Evolutionary conservation across 2,329 filamentous ascomycete genomes (phyloP).

Genomic region (Claviceps cyperi): DNA sequence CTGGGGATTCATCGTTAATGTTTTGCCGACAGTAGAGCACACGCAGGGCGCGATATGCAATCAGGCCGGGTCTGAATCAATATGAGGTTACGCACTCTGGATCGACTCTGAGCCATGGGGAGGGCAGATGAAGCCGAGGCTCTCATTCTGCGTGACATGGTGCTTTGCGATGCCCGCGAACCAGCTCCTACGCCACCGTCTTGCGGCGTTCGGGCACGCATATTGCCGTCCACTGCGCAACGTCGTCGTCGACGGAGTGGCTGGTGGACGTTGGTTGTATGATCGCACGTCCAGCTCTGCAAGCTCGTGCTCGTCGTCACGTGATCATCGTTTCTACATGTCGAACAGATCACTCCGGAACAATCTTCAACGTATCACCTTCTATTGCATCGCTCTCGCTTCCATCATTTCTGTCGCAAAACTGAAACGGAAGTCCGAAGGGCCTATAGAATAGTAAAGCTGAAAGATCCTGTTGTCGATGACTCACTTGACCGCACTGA

Average conservation of each 20-base stretch:
- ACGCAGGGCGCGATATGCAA: too few relatives aligned
- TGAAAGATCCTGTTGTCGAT: too few relatives aligned
- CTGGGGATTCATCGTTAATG: slow-evolving; percentile 11
- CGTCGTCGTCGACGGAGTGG: neutral
- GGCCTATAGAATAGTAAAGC: too few relatives aligned
- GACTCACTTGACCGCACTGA: too few relatives aligned
- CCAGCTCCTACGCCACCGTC: slow-evolving; percentile 15
- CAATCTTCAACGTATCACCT: too few relatives aligned
- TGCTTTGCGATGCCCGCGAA: slow-evolving; percentile 15
- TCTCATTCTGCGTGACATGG: slow-evolving; percentile 19
- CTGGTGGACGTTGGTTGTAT: neutral
- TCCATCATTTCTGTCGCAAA: too few relatives aligned
- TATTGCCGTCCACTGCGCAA: slow-evolving; percentile 8
- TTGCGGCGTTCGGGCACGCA: slow-evolving; percentile 21
- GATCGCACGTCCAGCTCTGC: neutral
- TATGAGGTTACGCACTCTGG: slow-evolving; percentile 19
- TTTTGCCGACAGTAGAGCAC: neutral
- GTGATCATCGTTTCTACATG: neutral
- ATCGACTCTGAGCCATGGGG: slow-evolving; percentile 23
- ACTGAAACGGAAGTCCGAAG: too few relatives aligned
- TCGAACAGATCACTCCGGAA: too few relatives aligned
- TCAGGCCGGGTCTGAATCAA: neutral
- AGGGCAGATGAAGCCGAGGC: slow-evolving; percentile 21
- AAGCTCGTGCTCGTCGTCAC: slow-evolving; percentile 2
- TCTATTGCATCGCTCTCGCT: too few relatives aligned